Evolutionary conservation across 495 filamentous ascomycete species (phyloP).

Genomic region (Neurospora sp.): DNA sequence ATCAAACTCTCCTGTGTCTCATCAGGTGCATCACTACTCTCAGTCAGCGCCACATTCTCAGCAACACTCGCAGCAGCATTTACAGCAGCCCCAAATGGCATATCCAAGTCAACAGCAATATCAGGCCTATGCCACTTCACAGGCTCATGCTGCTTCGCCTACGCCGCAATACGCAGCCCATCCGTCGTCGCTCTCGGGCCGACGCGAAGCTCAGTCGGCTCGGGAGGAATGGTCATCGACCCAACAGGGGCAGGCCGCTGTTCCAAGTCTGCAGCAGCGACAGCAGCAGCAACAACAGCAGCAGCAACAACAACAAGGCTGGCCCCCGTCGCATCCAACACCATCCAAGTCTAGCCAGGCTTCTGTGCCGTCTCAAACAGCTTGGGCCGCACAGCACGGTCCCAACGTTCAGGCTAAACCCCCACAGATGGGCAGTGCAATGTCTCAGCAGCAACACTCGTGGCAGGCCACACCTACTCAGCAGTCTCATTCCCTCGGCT

Average conservation of each 20-base stretch:
- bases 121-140: constrained; percentile 7
- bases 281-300: constrained; percentile 13
- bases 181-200: constrained; percentile 8
- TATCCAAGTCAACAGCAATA: constrained; percentile 9
- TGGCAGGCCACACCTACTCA: constrained; percentile 7
- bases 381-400: constrained; percentile 36
- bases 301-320: constrained; percentile 7
- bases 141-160: constrained; percentile 18
- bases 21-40: constrained; percentile 32
- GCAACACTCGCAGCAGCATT: background rate
- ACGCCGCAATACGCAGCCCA: constrained; percentile 19
- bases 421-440: constrained; percentile 22
- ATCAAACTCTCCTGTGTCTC: constrained; percentile 30
- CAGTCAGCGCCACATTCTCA: constrained; percentile 18
- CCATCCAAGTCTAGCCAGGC: constrained; percentile 31
- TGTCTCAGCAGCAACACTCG: constrained; percentile 22
- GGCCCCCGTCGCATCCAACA: constrained; percentile 28
- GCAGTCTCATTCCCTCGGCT: constrained; percentile 24
- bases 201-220: constrained; percentile 7
- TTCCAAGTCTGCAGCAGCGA: constrained; percentile 11
- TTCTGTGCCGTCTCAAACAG: constrained; percentile 24
- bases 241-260: constrained; percentile 3
- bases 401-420: constrained; percentile 25
- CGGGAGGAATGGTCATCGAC: constrained; percentile 14
- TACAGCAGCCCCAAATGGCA: constrained; percentile 8